Percentiles rank a stretch among this genome's conserved stretches.
Conservation (phyloP, 139 green algal species). For the Coccomyxa sp. region DNA sequence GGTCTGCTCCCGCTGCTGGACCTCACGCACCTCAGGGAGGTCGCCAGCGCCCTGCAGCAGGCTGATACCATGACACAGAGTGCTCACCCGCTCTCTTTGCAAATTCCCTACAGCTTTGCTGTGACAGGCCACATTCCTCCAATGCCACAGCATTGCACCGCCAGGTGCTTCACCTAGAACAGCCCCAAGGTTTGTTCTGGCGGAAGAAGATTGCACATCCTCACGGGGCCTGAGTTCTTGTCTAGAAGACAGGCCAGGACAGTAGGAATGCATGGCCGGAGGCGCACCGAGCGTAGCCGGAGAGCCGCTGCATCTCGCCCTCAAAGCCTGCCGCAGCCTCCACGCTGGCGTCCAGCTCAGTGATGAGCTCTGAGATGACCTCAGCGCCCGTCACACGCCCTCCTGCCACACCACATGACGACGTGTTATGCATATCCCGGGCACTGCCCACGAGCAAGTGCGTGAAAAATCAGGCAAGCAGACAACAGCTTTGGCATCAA, state of each 20-base stretch:
- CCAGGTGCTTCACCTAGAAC: too few species aligned
- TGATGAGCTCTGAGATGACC: constrained; percentile 64
- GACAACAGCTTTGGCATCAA: not conserved
- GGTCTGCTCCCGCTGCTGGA: constrained; percentile 9
- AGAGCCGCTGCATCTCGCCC: constrained; percentile 69
- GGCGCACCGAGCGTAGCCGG: constrained; percentile 21
- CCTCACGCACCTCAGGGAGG: constrained; percentile 35
- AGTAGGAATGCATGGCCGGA: too few species aligned
- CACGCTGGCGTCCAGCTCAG: constrained; percentile 48
- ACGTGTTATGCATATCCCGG: constrained; percentile 9
- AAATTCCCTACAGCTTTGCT: too few species aligned
- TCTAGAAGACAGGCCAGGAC: too few species aligned
- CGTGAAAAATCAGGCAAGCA: not conserved
- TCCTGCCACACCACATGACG: constrained; percentile 67
- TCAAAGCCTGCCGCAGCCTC: constrained; percentile 55
- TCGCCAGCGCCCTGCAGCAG: constrained; percentile 37
- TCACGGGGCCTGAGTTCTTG: too few species aligned
- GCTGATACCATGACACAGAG: too few species aligned
- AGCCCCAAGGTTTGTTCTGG: too few species aligned
- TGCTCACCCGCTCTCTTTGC: too few species aligned
- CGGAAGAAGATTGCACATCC: too few species aligned
- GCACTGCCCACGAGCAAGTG: not conserved
- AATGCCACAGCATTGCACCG: too few species aligned
- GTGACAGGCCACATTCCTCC: too few species aligned
- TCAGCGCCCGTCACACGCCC: constrained; percentile 70